Percentiles rank a stretch among this genome's conserved stretches.
Conservation (phyloP, 2,329 filamentous ascomycete species). For the Colletotrichum chlorophyti region DNA sequence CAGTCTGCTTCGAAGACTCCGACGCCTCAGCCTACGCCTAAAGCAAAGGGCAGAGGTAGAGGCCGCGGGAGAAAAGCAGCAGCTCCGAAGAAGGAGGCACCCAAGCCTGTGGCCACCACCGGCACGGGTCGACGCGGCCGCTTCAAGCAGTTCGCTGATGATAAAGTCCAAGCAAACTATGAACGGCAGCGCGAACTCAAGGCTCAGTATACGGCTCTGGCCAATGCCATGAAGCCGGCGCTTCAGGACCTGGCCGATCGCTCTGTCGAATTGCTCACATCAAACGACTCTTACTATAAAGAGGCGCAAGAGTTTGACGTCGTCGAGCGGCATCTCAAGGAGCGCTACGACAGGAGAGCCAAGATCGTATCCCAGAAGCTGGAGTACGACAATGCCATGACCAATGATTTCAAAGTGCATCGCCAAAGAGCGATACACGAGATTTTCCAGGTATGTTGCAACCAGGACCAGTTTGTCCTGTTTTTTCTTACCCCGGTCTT, state of each 20-base stretch:
- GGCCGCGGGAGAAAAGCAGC: conserved; percentile 28
- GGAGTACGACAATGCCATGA: too few species aligned
- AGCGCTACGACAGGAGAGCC: conserved; percentile 37
- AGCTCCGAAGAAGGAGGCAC: conserved; percentile 31
- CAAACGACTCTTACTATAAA: conserved; percentile 59
- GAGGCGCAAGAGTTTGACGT: conserved; percentile 58
- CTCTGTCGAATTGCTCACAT: conserved; percentile 62
- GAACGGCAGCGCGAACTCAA: conserved; percentile 73
- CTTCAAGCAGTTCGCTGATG: conserved; percentile 62
- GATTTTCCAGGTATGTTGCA: conserved; percentile 46
- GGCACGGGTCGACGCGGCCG: conserved; percentile 53
- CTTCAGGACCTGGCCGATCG: conserved; percentile 71
- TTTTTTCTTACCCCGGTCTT: conserved; percentile 23
- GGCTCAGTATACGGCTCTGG: conserved; percentile 67
- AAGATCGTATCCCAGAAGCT: conserved; percentile 41
- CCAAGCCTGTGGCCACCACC: conserved; percentile 45
- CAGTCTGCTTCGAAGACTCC: conserved; percentile 28
- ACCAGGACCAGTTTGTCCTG: conserved; percentile 22
- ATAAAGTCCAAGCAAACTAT: conserved; percentile 62
- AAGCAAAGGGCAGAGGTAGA: conserved; percentile 32
- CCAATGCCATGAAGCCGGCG: conserved; percentile 67
- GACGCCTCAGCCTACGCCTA: conserved; percentile 30
- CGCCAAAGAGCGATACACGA: conserved; percentile 47
- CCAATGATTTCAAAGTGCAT: too few species aligned
- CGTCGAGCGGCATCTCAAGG: conserved; percentile 56